Evolutionary conservation across 208 protist species (phyloP), one percentile per base, ranked within the genome.

Genomic region (Leishmania aethiopica): DNA sequence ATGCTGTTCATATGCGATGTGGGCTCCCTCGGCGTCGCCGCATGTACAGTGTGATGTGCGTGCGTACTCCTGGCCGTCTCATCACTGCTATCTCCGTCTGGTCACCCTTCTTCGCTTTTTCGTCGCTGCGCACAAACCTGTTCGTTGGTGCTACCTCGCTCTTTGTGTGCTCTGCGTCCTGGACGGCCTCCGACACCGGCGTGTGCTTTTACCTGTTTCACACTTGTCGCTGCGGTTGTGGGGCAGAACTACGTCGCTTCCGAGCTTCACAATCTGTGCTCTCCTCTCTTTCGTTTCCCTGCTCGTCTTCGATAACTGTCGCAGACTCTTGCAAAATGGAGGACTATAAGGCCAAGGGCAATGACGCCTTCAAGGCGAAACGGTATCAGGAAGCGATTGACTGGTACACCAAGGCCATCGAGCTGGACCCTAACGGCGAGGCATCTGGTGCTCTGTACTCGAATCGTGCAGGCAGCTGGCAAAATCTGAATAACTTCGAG

Each of bases 361-460:
- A 98, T 88, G 94, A 94, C 25, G 91, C 91, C 47, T 98, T 98
- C 89, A 98, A 97, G 88, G 89, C 86, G 47, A 94, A 96, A 86
- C 90, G 93, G 53, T 98, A 93, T 87, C 75, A 88, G 74, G 93
- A 98, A 47, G 96, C 96, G 25, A 96, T 98, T 69, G 86, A 95
- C 17, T 97, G 89, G 89, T 98, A 98, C 83, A 95, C 95, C 17
- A 97, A 98, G 84, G 96, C 96, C 17, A 94, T 98, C 69, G 91
- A 82, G 28, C 28, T 92, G 35, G 87, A 96, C 81, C 94, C 96
- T 15, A 81, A 91, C 83, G 85, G 84, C 37, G 96, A 98, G 85
- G 88, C 84, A 45, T 76, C 91, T 28, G 94, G 91, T 22, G 89
- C 94, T 19, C 64, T 98, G 60, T 98, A 98, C 88, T 98, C 94